These are phyloP conservation scores for Pneumocystis wakefieldiae DNA, from an alignment of 1,139 yeast genomes.

Conservation along the genomic window DNA sequence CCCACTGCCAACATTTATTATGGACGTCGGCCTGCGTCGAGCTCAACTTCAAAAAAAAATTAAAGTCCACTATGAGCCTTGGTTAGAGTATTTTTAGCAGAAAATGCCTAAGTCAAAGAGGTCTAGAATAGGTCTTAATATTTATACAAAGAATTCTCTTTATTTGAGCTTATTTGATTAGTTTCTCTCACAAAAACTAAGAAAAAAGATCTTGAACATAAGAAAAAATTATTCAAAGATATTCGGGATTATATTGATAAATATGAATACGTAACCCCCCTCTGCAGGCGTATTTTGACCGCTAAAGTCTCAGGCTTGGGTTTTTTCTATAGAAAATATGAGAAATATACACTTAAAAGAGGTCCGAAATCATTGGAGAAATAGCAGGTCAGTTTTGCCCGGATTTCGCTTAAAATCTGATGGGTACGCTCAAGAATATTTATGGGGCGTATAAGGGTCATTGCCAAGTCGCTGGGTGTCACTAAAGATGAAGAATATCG, in stretches of 20 bases:
- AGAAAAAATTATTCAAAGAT: constrained; percentile 79
- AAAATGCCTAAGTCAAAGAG: constrained; percentile 91
- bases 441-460: constrained; percentile 82
- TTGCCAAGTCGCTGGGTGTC: constrained; percentile 83
- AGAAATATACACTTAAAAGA: constrained; percentile 93
- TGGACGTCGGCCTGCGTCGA: no score
- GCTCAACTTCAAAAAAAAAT: not conserved
- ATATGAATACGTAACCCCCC: constrained; percentile 38
- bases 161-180: constrained; percentile 4
- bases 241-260: constrained; percentile 69
- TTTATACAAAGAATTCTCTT: not conserved
- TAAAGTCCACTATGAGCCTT: not conserved
- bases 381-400: constrained; percentile 31
- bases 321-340: constrained; percentile 75
- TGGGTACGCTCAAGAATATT: constrained; percentile 23
- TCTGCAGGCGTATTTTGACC: not conserved
- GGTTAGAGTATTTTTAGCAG: constrained; percentile 1
- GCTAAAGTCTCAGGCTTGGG: constrained; percentile 36
- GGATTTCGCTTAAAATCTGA: not conserved
- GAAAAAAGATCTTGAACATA: constrained; percentile 86
- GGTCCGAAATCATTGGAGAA: constrained; percentile 81
- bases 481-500: constrained; percentile 79
- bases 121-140: constrained; percentile 45
- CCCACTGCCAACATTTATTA: no score
- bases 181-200: constrained; percentile 95